phyloP scores from a whole-genome alignment of 106 monocot species.

The Allium fistulosum region DNA sequence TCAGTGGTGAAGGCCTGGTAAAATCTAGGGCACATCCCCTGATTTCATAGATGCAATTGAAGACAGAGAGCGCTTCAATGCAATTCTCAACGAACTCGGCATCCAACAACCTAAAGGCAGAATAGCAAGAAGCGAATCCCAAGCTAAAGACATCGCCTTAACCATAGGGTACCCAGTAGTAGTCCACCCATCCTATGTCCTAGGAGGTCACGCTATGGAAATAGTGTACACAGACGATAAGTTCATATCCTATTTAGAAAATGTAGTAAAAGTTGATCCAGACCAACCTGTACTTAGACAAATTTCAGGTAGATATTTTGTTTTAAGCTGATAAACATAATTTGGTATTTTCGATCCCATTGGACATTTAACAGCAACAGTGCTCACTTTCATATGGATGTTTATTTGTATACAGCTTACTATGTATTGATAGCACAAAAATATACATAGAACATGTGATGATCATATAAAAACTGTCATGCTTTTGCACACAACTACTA shows the following conservation, averaged over 20 bases:
- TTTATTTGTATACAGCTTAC: too few species aligned
- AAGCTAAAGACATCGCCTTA: constrained; percentile 64
- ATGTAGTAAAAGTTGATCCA: constrained; percentile 92
- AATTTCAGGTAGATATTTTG: too few species aligned
- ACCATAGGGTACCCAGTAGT: constrained; percentile 92
- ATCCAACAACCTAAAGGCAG: constrained; percentile 93
- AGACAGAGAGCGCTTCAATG: constrained; percentile 87
- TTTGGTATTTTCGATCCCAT: too few species aligned
- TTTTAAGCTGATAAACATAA: too few species aligned
- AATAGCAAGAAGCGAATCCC: constrained; percentile 80
- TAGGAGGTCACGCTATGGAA: constrained; percentile 96
- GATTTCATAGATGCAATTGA: constrained; percentile 97
- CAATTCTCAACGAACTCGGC: constrained; percentile 66
- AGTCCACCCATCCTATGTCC: constrained; percentile 88
- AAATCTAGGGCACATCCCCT: constrained; percentile 93
- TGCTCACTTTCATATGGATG: too few species aligned
- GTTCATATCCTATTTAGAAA: constrained; percentile 72
- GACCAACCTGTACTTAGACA: constrained; percentile 49
- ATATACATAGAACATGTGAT: too few species aligned
- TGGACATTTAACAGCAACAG: too few species aligned
- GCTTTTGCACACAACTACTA: too few species aligned
- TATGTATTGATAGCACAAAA: too few species aligned
- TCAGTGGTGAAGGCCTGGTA: constrained; percentile 33
- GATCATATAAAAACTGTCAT: too few species aligned
- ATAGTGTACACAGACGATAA: constrained; percentile 93